These are phyloP conservation scores for Hyaloscypha variabilis DNA, from an alignment of 495 filamentous ascomycete species.

Conservation along the genomic window DNA sequence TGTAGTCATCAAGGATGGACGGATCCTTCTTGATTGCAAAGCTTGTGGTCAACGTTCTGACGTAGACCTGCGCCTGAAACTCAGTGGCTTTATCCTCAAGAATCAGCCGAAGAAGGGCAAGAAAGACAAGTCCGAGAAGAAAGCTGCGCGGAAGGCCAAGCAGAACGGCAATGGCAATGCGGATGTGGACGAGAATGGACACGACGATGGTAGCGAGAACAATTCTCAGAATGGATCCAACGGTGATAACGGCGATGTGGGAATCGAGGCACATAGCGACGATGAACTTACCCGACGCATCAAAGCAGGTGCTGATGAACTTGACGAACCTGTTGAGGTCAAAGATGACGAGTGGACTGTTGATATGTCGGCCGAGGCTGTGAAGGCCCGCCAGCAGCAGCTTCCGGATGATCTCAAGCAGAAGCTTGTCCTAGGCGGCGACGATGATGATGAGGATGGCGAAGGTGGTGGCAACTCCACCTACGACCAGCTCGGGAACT, in stretches of 20 bases:
- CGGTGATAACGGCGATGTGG: conserved; percentile 66
- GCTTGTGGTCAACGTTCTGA: conserved; percentile 92
- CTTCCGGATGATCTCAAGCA: conserved; percentile 91
- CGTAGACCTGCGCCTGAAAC: conserved; percentile 91
- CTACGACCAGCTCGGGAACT: conserved; percentile 92
- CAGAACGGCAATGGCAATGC: conserved; percentile 56
- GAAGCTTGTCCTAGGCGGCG: conserved; percentile 81
- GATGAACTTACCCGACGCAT: conserved; percentile 91
- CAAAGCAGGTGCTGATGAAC: conserved; percentile 76
- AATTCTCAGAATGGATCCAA: conserved; percentile 73
- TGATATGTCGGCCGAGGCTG: conserved; percentile 91
- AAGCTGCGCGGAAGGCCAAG: conserved; percentile 82
- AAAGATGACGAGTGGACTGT: conserved; percentile 93
- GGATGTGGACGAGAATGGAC: conserved; percentile 58
- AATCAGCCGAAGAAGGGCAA: conserved; percentile 88
- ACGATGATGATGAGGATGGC: conserved; percentile 81
- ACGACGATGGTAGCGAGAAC: conserved; percentile 62
- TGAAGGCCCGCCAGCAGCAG: conserved; percentile 89
- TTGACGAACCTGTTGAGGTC: conserved; percentile 64
- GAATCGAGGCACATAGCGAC: conserved; percentile 79
- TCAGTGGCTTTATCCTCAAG: conserved; percentile 96
- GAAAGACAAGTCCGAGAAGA: conserved; percentile 92
- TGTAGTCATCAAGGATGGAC: conserved; percentile 88
- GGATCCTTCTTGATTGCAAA: conserved; percentile 95
- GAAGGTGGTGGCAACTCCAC: conserved; percentile 74